Evolutionary conservation across 805 yeast genomes (phyloP).

Genomic region (Alloascoidea hylecoeti): DNA sequence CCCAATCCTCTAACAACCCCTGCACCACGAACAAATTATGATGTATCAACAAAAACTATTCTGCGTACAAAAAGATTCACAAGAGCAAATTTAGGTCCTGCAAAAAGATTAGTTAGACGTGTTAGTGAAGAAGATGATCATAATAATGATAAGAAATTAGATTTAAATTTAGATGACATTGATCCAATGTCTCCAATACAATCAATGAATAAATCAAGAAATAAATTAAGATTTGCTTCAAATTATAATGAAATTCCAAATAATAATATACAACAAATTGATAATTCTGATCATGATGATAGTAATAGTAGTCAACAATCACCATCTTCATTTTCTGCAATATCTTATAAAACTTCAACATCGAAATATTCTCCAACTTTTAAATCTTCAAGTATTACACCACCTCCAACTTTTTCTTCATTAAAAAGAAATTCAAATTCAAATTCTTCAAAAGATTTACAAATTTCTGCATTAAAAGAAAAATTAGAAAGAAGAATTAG

Average conservation of each 20-base stretch:
- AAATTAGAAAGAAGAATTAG: constrained; percentile 1
- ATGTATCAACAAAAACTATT: no score
- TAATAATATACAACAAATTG: constrained; percentile 4
- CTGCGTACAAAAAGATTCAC: constrained; percentile 16
- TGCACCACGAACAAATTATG: no score
- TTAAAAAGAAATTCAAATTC: no score
- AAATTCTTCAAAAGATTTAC: neutral
- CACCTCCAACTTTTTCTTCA: neutral
- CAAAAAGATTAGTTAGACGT: constrained; percentile 16
- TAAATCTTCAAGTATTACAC: neutral
- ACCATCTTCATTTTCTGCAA: neutral
- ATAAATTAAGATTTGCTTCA: constrained; percentile 6
- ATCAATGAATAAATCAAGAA: neutral
- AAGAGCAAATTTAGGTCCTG: constrained; percentile 20
- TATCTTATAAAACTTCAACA: neutral
- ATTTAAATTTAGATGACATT: constrained; percentile 2
- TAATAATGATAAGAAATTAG: constrained; percentile 2
- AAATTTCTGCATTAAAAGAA: neutral
- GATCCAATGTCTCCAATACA: neutral
- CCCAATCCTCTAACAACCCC: no score
- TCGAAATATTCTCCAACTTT: neutral
- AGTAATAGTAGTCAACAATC: neutral
- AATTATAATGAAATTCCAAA: constrained; percentile 12
- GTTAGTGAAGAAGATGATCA: constrained; percentile 7
- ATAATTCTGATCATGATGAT: neutral